A percentile compares a stretch with the other conserved stretches of the same genome.
These are phyloP conservation scores for Melastoma candidum DNA, from an alignment of 441 rosid species.

Conservation along the genomic window DNA sequence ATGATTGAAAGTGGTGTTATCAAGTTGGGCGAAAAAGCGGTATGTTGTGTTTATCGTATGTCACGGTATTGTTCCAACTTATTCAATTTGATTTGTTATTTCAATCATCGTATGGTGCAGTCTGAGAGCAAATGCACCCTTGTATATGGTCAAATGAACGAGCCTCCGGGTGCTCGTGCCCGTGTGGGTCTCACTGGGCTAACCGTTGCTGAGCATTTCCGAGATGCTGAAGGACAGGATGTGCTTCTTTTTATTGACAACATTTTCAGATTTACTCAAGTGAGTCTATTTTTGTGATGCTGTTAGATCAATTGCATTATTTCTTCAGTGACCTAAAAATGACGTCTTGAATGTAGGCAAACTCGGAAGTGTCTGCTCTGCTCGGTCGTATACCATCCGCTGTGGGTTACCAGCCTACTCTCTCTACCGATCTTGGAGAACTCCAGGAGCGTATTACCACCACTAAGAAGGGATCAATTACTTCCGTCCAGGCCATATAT, in stretches of 20 bases:
- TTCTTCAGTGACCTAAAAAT: neutral
- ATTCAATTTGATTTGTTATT: neutral
- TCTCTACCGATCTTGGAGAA: conserved; percentile 98
- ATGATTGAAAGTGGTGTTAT: conserved; percentile 99
- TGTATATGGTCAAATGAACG: conserved; percentile 3
- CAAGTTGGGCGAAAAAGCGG: conserved; percentile 96
- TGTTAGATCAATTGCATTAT: neutral
- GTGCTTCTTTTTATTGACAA: neutral
- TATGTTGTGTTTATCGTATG: conserved; percentile 8
- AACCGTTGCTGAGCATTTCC: neutral
- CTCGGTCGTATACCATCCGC: conserved; percentile 99
- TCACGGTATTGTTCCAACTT: neutral
- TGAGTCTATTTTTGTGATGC: conserved; percentile 7
- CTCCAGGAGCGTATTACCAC: conserved; percentile 98
- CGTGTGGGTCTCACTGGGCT: conserved; percentile 4
- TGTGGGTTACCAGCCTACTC: conserved; percentile 97
- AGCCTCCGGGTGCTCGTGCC: neutral
- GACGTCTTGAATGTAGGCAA: conserved; percentile 38
- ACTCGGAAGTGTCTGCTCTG: conserved; percentile 97
- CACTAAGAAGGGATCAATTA: conserved; percentile 94
- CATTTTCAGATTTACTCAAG: conserved; percentile 34
- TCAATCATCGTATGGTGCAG: conserved; percentile 20
- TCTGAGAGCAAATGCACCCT: conserved; percentile 90
- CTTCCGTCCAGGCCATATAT: conserved; percentile 38
- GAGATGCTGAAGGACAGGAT: neutral